Percentiles rank a stretch among this genome's conserved stretches.
These are phyloP conservation scores for Suillus americanus DNA, from an alignment of 768 basidiomycete species.

Conservation along the genomic window DNA sequence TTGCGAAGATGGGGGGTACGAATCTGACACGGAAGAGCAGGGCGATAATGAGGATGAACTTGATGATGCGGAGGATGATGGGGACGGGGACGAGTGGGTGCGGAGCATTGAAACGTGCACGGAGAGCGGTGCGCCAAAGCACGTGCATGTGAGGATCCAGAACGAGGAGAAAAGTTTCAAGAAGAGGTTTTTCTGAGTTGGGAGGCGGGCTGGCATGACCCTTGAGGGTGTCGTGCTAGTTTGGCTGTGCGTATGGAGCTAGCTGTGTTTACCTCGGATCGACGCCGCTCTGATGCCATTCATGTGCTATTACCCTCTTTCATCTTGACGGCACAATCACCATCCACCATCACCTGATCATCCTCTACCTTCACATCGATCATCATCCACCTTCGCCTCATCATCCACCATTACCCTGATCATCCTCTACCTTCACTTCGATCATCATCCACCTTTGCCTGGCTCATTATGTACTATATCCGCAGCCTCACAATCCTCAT, in stretches of 20 bases:
- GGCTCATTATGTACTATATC: conserved; percentile 1
- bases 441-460: conserved; percentile 2
- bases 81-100: conserved; percentile 90
- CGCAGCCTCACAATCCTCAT: not conserved
- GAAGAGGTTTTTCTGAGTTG: conserved; percentile 65
- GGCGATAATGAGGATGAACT: conserved; percentile 56
- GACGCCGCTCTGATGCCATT: not conserved
- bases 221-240: not conserved
- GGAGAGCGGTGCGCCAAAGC: conserved; percentile 43
- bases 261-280: not conserved
- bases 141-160: conserved; percentile 72
- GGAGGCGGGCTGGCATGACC: not conserved
- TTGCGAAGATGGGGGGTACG: conserved; percentile 47
- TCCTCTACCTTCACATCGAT: not conserved
- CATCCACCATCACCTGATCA: conserved; percentile 1
- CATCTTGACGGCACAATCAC: not conserved
- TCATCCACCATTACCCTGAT: not conserved
- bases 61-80: conserved; percentile 47
- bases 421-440: not conserved
- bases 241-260: not conserved
- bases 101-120: conserved; percentile 72
- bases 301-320: not conserved
- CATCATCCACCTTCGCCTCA: conserved; percentile 1
- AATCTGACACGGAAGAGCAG: conserved; percentile 34
- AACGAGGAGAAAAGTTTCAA: conserved; percentile 74